phyloP scores from a whole-genome alignment of 495 filamentous ascomycete species.

The Talaromyces wortmannii region DNA sequence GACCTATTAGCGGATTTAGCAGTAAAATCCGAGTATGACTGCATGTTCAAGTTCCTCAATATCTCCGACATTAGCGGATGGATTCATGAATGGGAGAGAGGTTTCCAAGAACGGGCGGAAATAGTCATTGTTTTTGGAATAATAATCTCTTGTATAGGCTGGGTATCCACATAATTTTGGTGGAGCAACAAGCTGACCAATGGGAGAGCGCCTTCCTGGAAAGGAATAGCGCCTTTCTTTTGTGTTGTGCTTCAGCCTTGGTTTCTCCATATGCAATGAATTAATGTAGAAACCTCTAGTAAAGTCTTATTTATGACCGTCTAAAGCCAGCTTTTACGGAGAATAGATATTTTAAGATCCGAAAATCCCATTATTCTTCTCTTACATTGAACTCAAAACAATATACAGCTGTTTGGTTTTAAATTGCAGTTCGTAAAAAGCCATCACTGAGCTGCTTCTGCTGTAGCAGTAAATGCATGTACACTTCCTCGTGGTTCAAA shows the following conservation, averaged over 20 bases:
- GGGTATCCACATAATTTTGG: background rate
- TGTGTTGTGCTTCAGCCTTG: no score
- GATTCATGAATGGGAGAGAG: background rate
- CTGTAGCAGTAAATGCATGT: conserved; percentile 10
- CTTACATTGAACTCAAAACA: no score
- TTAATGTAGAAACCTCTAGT: background rate
- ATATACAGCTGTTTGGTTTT: no score
- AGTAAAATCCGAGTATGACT: background rate
- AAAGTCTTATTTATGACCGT: no score
- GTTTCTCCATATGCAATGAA: background rate
- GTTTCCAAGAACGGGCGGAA: background rate
- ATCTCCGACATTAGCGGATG: no score
- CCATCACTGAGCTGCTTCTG: conserved; percentile 3
- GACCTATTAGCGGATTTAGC: background rate
- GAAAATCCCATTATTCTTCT: no score
- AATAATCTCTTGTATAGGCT: no score
- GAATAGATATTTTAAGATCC: no score
- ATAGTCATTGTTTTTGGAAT: background rate
- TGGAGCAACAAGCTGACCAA: background rate
- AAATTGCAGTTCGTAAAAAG: no score
- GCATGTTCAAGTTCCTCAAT: background rate
- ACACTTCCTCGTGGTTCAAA: conserved; percentile 14
- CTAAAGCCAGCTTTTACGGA: no score
- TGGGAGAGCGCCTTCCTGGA: background rate
- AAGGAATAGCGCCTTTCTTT: background rate